Conservation (phyloP, 129 eudicot species). For the Cynara cardunculus region DNA sequence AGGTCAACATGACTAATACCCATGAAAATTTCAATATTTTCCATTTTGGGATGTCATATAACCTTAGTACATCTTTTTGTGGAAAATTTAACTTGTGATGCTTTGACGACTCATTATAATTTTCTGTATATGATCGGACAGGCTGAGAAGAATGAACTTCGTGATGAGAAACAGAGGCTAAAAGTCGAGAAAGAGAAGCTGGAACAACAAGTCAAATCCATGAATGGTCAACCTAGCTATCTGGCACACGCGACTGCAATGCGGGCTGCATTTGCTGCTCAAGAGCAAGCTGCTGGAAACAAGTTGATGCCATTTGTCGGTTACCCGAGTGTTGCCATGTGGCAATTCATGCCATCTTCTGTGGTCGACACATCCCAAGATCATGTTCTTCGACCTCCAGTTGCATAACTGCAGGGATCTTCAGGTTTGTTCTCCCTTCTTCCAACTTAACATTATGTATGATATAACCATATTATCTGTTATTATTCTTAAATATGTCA, state of each 20-base stretch:
- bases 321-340: conserved; percentile 78
- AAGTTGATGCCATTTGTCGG: conserved; percentile 72
- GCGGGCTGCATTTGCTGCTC: conserved; percentile 57
- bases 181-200: conserved; percentile 67
- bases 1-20: background rate
- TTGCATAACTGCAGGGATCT: conserved; percentile 41
- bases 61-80: background rate
- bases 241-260: conserved; percentile 52
- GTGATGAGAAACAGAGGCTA: conserved; percentile 70
- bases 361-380: conserved; percentile 76
- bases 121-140: background rate
- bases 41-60: background rate
- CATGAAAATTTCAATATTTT: background rate
- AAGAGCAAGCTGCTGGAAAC: conserved; percentile 53
- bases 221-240: conserved; percentile 50
- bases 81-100: background rate
- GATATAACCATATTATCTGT: background rate
- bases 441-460: background rate
- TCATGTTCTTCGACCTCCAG: conserved; percentile 85
- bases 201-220: conserved; percentile 60
- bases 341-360: conserved; percentile 89
- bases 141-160: conserved; percentile 82
- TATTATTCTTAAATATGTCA: conserved; percentile 6
- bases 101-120: background rate
- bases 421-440: conserved; percentile 24